A percentile compares a stretch with the other conserved stretches of the same genome.
Conservation (phyloP, 73 alveolate genomes). For the Durusdinium trenchii region DNA sequence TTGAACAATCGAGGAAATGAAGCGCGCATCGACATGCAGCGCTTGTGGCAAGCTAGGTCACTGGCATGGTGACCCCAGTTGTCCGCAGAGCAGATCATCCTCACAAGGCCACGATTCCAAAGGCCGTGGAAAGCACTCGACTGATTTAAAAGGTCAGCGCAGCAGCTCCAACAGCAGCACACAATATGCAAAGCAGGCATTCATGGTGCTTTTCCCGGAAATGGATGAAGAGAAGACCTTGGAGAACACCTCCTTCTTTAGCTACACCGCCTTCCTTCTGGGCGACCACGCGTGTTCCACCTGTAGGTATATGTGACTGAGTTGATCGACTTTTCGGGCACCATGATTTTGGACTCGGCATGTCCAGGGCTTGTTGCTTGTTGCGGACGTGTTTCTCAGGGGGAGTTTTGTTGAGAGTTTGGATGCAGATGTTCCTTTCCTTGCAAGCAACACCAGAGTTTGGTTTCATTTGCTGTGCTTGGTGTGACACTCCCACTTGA, state of each 20-base stretch:
- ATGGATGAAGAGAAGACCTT: too few species aligned
- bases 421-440: too few species aligned
- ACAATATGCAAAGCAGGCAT: not conserved
- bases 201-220: not conserved
- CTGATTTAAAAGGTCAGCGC: too few species aligned
- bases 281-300: too few species aligned
- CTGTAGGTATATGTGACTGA: too few species aligned
- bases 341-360: not conserved
- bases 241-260: too few species aligned
- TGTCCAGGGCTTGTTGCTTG: not conserved
- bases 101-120: not conserved
- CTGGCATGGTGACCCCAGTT: not conserved
- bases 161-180: not conserved
- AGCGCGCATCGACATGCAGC: not conserved
- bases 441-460: too few species aligned
- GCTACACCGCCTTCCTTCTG: too few species aligned
- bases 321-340: not conserved
- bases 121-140: too few species aligned
- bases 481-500: too few species aligned
- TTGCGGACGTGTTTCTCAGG: not conserved
- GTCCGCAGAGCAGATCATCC: not conserved
- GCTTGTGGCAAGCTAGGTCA: slow-evolving; percentile 15
- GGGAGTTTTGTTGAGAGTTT: too few species aligned
- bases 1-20: not conserved
- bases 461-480: too few species aligned